These are phyloP conservation scores for Dalbergia oliveri DNA, from an alignment of 306 rosid genomes.

Conservation along the genomic window DNA sequence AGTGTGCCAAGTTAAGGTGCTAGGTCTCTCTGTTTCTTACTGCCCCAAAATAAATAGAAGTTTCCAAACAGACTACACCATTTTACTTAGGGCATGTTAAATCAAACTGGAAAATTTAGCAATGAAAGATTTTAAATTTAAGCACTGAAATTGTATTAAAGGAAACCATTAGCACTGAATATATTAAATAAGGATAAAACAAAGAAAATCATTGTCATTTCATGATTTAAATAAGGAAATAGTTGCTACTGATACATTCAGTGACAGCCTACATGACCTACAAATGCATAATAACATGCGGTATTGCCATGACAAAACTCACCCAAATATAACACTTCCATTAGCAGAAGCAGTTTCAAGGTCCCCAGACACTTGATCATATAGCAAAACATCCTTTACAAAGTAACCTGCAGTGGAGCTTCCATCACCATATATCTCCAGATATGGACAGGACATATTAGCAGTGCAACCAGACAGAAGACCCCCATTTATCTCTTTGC, in stretches of 20 bases:
- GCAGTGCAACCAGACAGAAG: conserved; percentile 71
- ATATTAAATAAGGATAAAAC: conserved; percentile 3
- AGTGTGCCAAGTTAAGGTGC: conserved; percentile 12
- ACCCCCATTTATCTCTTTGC: conserved; percentile 85
- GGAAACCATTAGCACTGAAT: conserved; percentile 13
- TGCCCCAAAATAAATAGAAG: neutral
- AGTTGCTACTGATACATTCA: conserved; percentile 16
- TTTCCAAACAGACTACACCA: neutral
- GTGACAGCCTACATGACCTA: conserved; percentile 7
- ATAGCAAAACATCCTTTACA: conserved; percentile 75
- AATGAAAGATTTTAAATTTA: neutral
- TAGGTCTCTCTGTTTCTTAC: neutral
- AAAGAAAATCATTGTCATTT: conserved; percentile 22
- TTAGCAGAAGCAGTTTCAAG: conserved; percentile 80
- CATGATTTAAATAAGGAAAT: conserved; percentile 2
- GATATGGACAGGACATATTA: conserved; percentile 84
- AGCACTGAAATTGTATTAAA: conserved; percentile 19
- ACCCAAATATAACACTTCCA: conserved; percentile 94
- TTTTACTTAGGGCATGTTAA: conserved; percentile 8
- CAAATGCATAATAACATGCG: conserved; percentile 28
- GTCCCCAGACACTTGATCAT: conserved; percentile 92
- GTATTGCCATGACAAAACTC: conserved; percentile 45
- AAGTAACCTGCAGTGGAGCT: conserved; percentile 96
- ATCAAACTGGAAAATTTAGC: conserved; percentile 35
- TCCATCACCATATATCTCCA: conserved; percentile 94